A percentile compares a stretch with the other conserved stretches of the same genome.
Evolutionary conservation across 345 rosid species (phyloP).

Genomic region (Gossypium mustelinum): DNA sequence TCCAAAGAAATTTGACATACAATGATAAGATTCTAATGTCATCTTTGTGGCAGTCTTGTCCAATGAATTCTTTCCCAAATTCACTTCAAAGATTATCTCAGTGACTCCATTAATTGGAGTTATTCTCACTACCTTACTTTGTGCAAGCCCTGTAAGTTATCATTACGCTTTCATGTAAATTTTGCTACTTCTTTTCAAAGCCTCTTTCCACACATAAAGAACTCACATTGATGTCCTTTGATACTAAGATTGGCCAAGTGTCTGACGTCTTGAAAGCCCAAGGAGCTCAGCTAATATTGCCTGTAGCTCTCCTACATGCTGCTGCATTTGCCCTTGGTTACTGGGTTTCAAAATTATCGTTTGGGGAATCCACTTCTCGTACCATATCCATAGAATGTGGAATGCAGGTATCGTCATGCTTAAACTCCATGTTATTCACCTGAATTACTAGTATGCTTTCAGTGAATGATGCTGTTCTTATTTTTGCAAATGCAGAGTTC

Average conservation of each 20-base stretch:
- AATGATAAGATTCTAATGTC: conserved; percentile 10
- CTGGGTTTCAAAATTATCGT: conserved; percentile 70
- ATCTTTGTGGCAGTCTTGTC: conserved; percentile 57
- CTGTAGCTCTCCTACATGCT: conserved; percentile 77
- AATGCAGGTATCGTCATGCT: conserved; percentile 59
- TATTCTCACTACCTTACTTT: conserved; percentile 82
- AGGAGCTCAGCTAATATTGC: conserved; percentile 78
- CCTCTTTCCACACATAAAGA: conserved; percentile 8
- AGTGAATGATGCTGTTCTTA: neutral
- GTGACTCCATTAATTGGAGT: conserved; percentile 94
- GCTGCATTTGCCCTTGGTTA: conserved; percentile 88
- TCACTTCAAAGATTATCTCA: conserved; percentile 71
- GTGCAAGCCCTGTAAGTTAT: conserved; percentile 92
- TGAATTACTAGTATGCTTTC: neutral
- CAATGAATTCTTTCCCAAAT: conserved; percentile 88
- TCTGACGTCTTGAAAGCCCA: conserved; percentile 83
- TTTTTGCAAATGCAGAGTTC: conserved; percentile 56
- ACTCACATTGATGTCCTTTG: conserved; percentile 14
- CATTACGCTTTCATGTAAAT: neutral
- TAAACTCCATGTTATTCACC: neutral
- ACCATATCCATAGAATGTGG: conserved; percentile 97
- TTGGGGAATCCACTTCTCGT: conserved; percentile 96
- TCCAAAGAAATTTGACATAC: neutral
- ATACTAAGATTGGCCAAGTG: conserved; percentile 83
- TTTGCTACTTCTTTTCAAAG: neutral